These are phyloP conservation scores for Coelastrella sp. DNA, from an alignment of 139 green algal species.

Conservation along the genomic window DNA sequence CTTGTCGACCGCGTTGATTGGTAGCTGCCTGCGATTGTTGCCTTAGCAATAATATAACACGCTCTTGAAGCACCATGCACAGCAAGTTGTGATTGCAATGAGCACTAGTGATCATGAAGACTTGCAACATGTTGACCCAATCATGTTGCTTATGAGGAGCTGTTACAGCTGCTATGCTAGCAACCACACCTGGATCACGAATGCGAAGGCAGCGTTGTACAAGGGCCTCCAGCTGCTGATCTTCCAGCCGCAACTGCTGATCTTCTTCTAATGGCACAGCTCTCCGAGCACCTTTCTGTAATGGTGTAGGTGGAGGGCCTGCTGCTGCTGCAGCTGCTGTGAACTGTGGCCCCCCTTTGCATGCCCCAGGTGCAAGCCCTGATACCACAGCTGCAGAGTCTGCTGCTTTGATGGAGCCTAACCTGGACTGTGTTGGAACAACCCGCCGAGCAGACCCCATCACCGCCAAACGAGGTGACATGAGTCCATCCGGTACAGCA, in stretches of 20 bases:
- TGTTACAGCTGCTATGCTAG: not conserved
- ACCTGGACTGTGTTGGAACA: not conserved
- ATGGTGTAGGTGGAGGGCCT: not conserved
- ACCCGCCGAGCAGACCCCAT: slow-evolving; percentile 27
- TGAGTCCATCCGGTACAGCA: not conserved
- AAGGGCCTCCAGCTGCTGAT: slow-evolving; percentile 4
- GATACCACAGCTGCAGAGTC: not conserved
- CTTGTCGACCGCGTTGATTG: no score
- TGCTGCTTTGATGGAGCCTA: not conserved
- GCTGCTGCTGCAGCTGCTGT: not conserved
- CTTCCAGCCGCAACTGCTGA: not conserved
- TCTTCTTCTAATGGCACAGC: slow-evolving; percentile 11
- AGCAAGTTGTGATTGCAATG: no score
- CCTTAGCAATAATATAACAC: no score
- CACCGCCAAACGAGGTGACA: slow-evolving; percentile 13
- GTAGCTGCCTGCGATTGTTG: no score
- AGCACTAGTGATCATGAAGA: no score
- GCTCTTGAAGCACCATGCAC: no score
- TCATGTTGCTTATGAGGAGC: not conserved
- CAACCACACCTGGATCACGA: slow-evolving; percentile 3
- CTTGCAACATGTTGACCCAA: no score
- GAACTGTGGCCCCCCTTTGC: no score
- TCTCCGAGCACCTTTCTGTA: slow-evolving; percentile 26
- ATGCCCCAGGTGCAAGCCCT: not conserved
- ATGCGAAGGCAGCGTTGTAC: slow-evolving; percentile 35